Conservation (phyloP, 2,329 filamentous ascomycete genomes). For the Rhinocladiella mackenziei region DNA sequence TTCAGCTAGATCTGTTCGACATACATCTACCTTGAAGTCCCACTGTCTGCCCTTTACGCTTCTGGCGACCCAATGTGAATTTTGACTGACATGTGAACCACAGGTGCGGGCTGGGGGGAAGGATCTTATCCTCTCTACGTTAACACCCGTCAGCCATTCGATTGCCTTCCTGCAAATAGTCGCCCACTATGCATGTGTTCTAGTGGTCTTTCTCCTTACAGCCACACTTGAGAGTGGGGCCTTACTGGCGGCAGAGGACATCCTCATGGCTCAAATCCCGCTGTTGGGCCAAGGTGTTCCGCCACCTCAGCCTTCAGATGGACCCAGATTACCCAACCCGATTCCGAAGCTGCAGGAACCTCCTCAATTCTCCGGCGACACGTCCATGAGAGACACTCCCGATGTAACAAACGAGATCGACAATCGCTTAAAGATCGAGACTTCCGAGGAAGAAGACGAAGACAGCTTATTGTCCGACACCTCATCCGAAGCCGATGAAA, state of each 20-base stretch:
- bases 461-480: conserved; percentile 22
- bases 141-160: background rate
- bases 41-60: background rate
- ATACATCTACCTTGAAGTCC: no score
- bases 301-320: conserved; percentile 7
- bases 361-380: conserved; percentile 8
- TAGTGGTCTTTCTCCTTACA: background rate
- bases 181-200: conserved; percentile 9
- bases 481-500: conserved; percentile 33
- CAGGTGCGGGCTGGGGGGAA: background rate
- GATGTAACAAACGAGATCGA: conserved; percentile 19
- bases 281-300: conserved; percentile 5
- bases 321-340: conserved; percentile 9
- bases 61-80: no score
- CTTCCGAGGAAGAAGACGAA: conserved; percentile 24
- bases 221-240: background rate
- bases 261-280: conserved; percentile 11
- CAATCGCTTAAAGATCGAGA: conserved; percentile 21
- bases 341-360: conserved; percentile 14
- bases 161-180: background rate
- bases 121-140: background rate
- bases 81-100: background rate
- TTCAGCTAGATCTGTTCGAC: no score
- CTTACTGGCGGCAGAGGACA: background rate
- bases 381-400: conserved; percentile 23